Base-by-base conservation (phyloP, 106 monocot genomes). In the Dioscorea dumetorum region DNA sequence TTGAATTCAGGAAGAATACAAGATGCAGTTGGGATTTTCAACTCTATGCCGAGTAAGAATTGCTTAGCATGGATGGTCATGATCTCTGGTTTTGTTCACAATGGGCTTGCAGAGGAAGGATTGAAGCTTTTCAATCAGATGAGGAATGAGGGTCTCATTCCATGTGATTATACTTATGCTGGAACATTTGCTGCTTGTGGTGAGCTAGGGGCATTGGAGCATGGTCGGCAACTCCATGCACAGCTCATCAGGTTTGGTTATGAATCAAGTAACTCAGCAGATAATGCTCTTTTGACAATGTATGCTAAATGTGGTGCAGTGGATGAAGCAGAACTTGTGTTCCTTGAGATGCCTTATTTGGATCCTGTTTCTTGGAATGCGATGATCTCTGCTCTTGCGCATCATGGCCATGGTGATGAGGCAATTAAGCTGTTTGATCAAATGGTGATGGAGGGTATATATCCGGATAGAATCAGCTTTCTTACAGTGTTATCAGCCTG, bases 331-430 rank as follows among this genome's bases (percentile, higher is more conserved):
- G 78, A 79, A 33, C 59, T 68, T 12, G 80, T 89, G 12, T 97
- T 97, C 59, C 66, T 80, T 60, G 63, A 63, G 57, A 97, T 97
- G 97, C 86, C 84, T 24, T 68, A 78, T 68, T 17, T 82, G 15
- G 97, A 97, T 48, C 72, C 70, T 35, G 84, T 97, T 13, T 92
- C 97, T 24, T 97, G 91, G 88, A 97, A 97, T 79, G 79, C 97
- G 19, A 92, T 97, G 80, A 82, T 97, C 12, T 85, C 92, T 2
- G 97, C 92, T 49, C 71, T 97, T 65, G 92, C 84, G 52, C 97
- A 97, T 32, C 97, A 97, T 66, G 97, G 97, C 22, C 79, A 90
- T 64, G 97, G 97, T 16, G 48, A 6, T 48, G 87, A 91, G 35
- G 86, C 97, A 65, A 69, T 92, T 49, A 66, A 82, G 4, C 69